These are phyloP conservation scores for Neurospora tetrasperma DNA, from an alignment of 495 filamentous ascomycete genomes.

Conservation along the genomic window DNA sequence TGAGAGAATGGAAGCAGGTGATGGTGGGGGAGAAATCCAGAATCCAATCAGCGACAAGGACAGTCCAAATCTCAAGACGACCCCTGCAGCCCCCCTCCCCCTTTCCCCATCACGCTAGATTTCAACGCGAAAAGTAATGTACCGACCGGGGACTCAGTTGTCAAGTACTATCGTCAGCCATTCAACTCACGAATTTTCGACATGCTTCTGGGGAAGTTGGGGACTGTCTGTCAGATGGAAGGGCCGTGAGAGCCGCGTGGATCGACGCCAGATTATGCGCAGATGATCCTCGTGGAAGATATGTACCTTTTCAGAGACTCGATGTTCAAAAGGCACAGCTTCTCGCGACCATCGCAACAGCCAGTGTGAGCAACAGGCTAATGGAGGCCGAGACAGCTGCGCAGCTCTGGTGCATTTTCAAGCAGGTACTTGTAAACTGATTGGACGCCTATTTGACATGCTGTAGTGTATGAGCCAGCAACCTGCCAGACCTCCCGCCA, in stretches of 20 bases:
- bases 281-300: background rate
- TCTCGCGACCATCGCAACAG: background rate
- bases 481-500: background rate
- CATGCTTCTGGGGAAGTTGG: background rate
- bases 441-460: background rate
- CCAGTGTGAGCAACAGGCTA: background rate
- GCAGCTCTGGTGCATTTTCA: background rate
- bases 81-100: background rate
- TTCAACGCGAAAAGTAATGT: background rate
- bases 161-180: background rate
- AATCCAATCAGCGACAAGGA: background rate
- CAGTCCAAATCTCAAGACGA: background rate
- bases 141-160: background rate
- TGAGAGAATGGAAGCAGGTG: background rate
- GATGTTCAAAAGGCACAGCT: background rate
- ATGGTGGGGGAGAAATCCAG: background rate
- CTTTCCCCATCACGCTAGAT: background rate
- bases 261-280: background rate
- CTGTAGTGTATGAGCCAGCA: background rate
- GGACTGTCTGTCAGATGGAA: background rate
- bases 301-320: background rate
- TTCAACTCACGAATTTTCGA: background rate
- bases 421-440: background rate
- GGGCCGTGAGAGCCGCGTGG: background rate
- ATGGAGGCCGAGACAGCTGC: background rate